Conservation (phyloP, 805 yeast genomes). For the Kuraishia piskuri region DNA sequence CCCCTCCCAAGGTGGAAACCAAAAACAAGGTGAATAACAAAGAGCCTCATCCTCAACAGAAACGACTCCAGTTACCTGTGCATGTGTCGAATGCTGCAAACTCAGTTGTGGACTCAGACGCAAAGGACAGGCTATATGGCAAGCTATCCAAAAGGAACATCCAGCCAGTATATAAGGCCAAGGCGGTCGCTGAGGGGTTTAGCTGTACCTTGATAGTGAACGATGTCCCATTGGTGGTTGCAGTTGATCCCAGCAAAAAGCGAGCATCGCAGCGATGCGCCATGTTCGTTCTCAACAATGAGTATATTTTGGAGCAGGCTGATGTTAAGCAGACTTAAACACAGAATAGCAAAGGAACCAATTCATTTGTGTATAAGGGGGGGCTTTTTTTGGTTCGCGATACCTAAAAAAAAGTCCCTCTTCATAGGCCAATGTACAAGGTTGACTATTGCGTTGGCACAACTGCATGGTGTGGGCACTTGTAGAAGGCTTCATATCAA, state of each 20-base stretch:
- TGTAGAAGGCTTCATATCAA: too few relatives aligned
- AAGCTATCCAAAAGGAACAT: constrained; percentile 12
- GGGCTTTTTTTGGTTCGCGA: background rate
- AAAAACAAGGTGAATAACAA: background rate
- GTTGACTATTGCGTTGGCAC: background rate
- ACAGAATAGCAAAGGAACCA: background rate
- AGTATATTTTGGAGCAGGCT: background rate
- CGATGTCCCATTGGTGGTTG: constrained; percentile 23
- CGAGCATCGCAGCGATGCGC: constrained; percentile 32
- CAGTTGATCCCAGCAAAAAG: constrained; percentile 25
- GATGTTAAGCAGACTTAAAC: background rate
- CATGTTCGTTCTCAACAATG: constrained; percentile 18
- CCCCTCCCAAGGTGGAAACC: background rate
- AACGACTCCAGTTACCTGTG: background rate
- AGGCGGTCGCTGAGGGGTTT: constrained; percentile 13
- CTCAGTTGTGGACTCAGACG: background rate
- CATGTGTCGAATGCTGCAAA: background rate
- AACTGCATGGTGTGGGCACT: too few relatives aligned
- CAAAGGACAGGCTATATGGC: constrained; percentile 25
- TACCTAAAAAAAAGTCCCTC: background rate
- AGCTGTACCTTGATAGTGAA: constrained; percentile 20
- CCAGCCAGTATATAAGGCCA: constrained; percentile 24
- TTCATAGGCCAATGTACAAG: background rate
- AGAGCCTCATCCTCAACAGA: background rate
- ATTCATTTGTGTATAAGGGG: background rate